Base-by-base conservation (phyloP, 805 yeast species). In the Myxozyma neotropica region DNA sequence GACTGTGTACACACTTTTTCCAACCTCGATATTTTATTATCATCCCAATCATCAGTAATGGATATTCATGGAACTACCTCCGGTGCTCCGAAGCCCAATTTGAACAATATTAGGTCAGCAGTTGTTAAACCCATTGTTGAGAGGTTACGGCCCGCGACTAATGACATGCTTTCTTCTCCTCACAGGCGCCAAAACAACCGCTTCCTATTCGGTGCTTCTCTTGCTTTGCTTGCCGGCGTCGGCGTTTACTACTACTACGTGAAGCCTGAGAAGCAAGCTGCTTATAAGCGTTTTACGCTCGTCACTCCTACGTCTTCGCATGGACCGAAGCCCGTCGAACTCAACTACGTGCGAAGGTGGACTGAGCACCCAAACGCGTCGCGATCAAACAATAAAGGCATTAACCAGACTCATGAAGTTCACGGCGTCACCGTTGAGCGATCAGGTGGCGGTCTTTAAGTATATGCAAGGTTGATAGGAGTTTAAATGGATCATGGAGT, bases 381-480 rank as follows among this genome's bases (percentile, higher is more conserved):
- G 36, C 27, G 35, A 4, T 60, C 64, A 21, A 60, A 60, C 31
- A 35, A 57, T 39, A 60, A 60, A 52, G 57, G 64, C 10, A 40
- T 50, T 31, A 60, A 60, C 27, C 39, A 35, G 26, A 52, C 59
- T n/a, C 57, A 33, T 6, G 52, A 46, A 17, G 58, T 50, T 27
- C 54, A 53, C n/a, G 61, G 57, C 3, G 61, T 53, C 39, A 8
- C 40, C 39, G 64, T 56, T 29, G 64, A 55, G 43, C 56, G 64
- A 31, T 56, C 64, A 13, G 64, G 64, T n/a, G 64, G 64, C 23
- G 64, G 64, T 1, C 24, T 59, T 47, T 59, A 31, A 51, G 43
- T 33, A 3, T 5, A 15, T 46, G 24, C 51, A 2, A 38, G 5
- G 13, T 15, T n/a, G n/a, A n/a, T n/a, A 17, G 42, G 42, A 15